Evolutionary conservation across 148 eudicot genomes (phyloP), one percentile per base, ranked within the genome.

Genomic region (Spergularia bocconei): DNA sequence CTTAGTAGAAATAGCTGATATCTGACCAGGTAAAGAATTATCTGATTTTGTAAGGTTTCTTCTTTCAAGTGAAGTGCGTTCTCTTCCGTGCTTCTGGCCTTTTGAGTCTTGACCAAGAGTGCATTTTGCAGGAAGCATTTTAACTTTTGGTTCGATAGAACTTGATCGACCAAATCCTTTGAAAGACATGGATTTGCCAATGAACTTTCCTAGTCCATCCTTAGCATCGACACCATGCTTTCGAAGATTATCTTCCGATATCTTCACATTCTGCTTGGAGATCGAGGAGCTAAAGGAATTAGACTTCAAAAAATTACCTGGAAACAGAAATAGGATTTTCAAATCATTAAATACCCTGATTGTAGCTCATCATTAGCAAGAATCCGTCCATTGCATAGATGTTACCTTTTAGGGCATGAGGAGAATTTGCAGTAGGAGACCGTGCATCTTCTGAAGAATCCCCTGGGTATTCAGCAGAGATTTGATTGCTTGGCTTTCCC

Each of bases 221-320:
- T 84, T 88, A 20, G 69, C 76, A 85, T 86, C 89, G 82, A 77
- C 62, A 59, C 81, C 80, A 65, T 85, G 87, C 75, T 86, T 90
- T 83, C 83, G 96, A 84, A 70, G 82, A 83, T 82, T 81, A 81
- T 91, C 92, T 73, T 87, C 90, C 15, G 81, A 84, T 76, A 84
- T 83, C 81, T 87, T 85, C 67, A 83, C 84, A 81, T 83, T 88
- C 77, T 84, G 87, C 81, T 85, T 90, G 69, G 83, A 78, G 82
- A 78, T 85, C 68, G 88, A 64, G 9, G 86, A 80, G 77, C 79
- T 79, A 82, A 93, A 91, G 54, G 98, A 91, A 82, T 83, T 87
- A 48, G 98, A 91, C 87, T 90, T 93, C 11, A 78, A 56, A 63
- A 88, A 81, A 76, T 84, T 75, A 82, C 97, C 98, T 94, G 91